Conservation (phyloP, 106 monocot genomes). For the Dendrobium huoshanense region DNA sequence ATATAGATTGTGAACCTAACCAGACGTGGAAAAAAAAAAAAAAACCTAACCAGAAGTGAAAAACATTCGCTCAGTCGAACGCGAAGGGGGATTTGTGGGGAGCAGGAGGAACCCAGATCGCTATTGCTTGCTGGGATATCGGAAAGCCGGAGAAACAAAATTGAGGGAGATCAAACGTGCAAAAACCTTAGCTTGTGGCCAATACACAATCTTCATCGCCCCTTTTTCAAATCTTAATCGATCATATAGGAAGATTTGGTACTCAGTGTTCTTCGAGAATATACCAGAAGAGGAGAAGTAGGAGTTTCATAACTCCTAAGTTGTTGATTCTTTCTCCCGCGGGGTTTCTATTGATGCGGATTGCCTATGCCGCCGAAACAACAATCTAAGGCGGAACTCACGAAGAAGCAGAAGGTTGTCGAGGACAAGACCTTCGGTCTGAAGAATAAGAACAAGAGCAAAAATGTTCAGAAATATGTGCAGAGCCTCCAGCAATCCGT, state of each 20-base stretch:
- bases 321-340: neutral
- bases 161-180: neutral
- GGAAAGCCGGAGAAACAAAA: neutral
- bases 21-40: no score
- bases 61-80: no score
- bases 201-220: neutral
- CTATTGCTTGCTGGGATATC: neutral
- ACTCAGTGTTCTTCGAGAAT: neutral
- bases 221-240: neutral
- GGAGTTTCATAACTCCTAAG: neutral
- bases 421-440: slow-evolving; percentile 99
- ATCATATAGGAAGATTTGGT: neutral
- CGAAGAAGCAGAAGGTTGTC: slow-evolving; percentile 97
- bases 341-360: slow-evolving; percentile 9
- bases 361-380: slow-evolving; percentile 20
- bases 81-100: no score
- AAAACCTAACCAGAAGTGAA: no score
- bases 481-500: slow-evolving; percentile 76
- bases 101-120: no score
- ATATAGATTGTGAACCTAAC: no score
- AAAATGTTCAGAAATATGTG: slow-evolving; percentile 97
- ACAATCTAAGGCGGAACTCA: slow-evolving; percentile 71
- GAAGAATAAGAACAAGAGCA: slow-evolving; percentile 98
- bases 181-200: neutral
- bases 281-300: neutral